Percentiles rank a stretch among this genome's conserved stretches.
phyloP scores from a whole-genome alignment of 2,329 filamentous ascomycete genomes.

The Monosporascus cannonballus region DNA sequence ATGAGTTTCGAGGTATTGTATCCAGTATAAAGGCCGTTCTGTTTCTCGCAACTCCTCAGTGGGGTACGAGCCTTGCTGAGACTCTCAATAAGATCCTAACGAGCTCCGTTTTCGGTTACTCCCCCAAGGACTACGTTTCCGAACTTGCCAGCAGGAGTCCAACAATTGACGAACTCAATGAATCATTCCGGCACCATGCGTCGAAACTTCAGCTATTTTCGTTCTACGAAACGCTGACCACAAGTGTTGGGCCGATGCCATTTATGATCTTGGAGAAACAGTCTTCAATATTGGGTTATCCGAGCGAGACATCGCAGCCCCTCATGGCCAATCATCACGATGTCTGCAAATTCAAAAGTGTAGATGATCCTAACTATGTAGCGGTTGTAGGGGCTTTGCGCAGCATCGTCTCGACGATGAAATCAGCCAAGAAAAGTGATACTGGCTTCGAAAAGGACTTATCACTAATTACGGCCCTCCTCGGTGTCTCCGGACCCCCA shows the following conservation, averaged over 20 bases:
- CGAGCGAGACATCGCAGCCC: slow-evolving; percentile 11
- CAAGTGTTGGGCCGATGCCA: slow-evolving; percentile 8
- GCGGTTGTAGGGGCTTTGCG: slow-evolving; percentile 11
- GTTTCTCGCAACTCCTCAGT: slow-evolving; percentile 17
- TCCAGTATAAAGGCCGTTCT: slow-evolving; percentile 8
- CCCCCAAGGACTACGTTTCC: slow-evolving; percentile 13
- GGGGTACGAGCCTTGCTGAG: slow-evolving; percentile 12
- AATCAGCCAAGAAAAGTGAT: not conserved
- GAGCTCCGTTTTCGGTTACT: slow-evolving; percentile 10
- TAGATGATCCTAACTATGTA: slow-evolving; percentile 11
- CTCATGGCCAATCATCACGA: slow-evolving; percentile 22
- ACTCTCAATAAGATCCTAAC: slow-evolving; percentile 13
- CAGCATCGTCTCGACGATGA: slow-evolving; percentile 6
- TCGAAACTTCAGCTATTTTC: slow-evolving; percentile 24
- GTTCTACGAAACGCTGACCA: slow-evolving; percentile 26
- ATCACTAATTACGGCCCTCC: not conserved
- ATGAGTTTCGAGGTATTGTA: slow-evolving; percentile 12
- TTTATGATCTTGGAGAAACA: slow-evolving; percentile 15
- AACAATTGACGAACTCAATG: slow-evolving; percentile 22
- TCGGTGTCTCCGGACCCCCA: slow-evolving; percentile 1
- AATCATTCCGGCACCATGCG: slow-evolving; percentile 23
- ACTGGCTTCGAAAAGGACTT: not conserved
- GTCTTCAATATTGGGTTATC: slow-evolving; percentile 21
- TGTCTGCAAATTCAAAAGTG: slow-evolving; percentile 19
- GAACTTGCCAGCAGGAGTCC: slow-evolving; percentile 16